A percentile compares a stretch with the other conserved stretches of the same genome.
phyloP scores from a whole-genome alignment of 2,329 filamentous ascomycete genomes.

The Trichoderma sp. region DNA sequence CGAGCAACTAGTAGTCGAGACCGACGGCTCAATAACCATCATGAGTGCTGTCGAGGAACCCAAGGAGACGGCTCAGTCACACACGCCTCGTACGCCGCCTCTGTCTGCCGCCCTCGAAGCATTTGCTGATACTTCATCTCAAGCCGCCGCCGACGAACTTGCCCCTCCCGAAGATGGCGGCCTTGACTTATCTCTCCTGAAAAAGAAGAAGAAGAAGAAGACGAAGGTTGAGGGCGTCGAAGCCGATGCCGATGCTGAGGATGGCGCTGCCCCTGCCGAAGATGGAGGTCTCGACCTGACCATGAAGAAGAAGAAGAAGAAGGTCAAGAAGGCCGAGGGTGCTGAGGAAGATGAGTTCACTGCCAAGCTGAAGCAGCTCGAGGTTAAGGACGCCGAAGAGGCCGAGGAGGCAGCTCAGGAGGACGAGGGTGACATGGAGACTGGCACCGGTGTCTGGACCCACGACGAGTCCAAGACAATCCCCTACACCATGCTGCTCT shows the following conservation, averaged over 20 bases:
- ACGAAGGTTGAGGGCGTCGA: slow-evolving; percentile 40
- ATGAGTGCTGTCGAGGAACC: slow-evolving; percentile 70
- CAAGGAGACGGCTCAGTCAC: slow-evolving; percentile 78
- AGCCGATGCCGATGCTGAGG: slow-evolving; percentile 43
- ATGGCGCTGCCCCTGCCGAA: slow-evolving; percentile 35
- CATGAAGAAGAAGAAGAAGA: slow-evolving; percentile 83
- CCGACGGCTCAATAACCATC: slow-evolving; percentile 81
- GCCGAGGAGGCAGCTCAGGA: slow-evolving; percentile 49
- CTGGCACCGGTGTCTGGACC: slow-evolving; percentile 86
- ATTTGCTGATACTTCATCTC: slow-evolving; percentile 50
- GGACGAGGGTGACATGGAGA: slow-evolving; percentile 73
- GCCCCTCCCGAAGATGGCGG: slow-evolving; percentile 51
- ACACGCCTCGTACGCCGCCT: slow-evolving; percentile 66
- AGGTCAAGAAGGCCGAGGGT: slow-evolving; percentile 59
- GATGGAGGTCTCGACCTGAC: slow-evolving; percentile 55
- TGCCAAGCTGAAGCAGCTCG: slow-evolving; percentile 60
- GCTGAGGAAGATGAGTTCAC: slow-evolving; percentile 62
- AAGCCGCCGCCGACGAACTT: slow-evolving; percentile 46
- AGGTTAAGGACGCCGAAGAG: slow-evolving; percentile 64
- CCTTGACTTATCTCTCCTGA: slow-evolving; percentile 64
- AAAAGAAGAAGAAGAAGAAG: slow-evolving; percentile 77
- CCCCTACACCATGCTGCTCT: slow-evolving; percentile 80
- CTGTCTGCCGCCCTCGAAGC: slow-evolving; percentile 53
- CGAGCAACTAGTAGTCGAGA: slow-evolving; percentile 82
- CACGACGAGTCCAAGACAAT: slow-evolving; percentile 77